Evolutionary conservation across 2,329 filamentous ascomycete genomes (phyloP), one percentile per base, ranked within the genome.

Genomic region (Albophoma yamanashiensis): DNA sequence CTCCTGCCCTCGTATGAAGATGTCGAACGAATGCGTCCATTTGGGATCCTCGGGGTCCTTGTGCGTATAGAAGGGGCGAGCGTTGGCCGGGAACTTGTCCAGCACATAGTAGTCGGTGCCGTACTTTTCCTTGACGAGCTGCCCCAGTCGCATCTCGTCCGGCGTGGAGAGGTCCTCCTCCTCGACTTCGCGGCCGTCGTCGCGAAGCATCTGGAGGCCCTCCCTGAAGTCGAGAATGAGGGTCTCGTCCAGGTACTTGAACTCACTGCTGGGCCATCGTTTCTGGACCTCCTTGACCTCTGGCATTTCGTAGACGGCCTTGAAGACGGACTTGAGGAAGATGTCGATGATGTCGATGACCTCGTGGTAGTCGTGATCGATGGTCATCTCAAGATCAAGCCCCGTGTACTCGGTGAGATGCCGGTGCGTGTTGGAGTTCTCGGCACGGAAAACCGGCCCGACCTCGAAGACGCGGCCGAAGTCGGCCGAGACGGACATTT

Each of bases 341-440:
- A 82, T 80, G 69, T 97, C 92, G 55, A 97, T 83, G 12, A 89
- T 80, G 43, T 85, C 79, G 39, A 97, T 82, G 57, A 92, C 89
- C 74, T 97, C 92, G 68, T 96, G 88, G 71, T 97, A 96, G 72
- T 95, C 88, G 67, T 89, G 85, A 57, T 92, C 88, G 64, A 97
- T 91, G 3, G 87, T 83, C 93, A 97, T 97, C 70, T 97, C 92
- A 22, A 97, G 74, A 80, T 97, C 92, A 38, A 97, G 79, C 59
- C 92, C 92, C 5, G 92, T 97, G 71, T 95, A 97, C 72, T 97
- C 92, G 0, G 92, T 96, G 79, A 97, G 79, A 72, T 97, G 92
- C 43, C 92, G 87, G 69, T 96, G 92, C 0, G 92, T 97, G 73
- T 97, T 97, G 70, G 90, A 95, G 77, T 97, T 95, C 72, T 97